These are phyloP conservation scores for Xanthoparmelia taractica DNA, from an alignment of 495 filamentous ascomycete species.

Conservation along the genomic window DNA sequence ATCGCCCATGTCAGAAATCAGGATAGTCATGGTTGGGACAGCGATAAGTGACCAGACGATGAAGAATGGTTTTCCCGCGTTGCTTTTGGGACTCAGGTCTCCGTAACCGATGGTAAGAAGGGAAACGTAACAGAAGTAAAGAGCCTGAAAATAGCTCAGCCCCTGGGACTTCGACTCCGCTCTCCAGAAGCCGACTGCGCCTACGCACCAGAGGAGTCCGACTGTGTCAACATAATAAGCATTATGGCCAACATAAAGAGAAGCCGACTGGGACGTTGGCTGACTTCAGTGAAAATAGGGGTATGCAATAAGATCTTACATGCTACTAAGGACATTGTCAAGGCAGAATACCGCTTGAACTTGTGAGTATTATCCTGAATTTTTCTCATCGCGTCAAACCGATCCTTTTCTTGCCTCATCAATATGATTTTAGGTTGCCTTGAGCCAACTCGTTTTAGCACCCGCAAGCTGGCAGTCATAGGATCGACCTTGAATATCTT, in stretches of 20 bases:
- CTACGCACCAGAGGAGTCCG: constrained; percentile 66
- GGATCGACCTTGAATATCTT: constrained; percentile 7
- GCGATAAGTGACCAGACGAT: constrained; percentile 73
- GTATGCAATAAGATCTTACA: constrained; percentile 38
- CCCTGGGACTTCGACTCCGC: constrained; percentile 46
- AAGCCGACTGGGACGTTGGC: background rate
- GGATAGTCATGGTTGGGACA: constrained; percentile 60
- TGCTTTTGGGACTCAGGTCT: constrained; percentile 64
- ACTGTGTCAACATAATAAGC: constrained; percentile 20
- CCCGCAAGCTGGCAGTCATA: constrained; percentile 9
- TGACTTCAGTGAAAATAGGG: constrained; percentile 26
- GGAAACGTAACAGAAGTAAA: constrained; percentile 79
- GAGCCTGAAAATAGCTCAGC: constrained; percentile 66
- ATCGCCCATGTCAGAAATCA: constrained; percentile 57
- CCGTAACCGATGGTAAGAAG: constrained; percentile 89
- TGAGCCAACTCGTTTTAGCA: constrained; percentile 15
- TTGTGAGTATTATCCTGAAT: constrained; percentile 58
- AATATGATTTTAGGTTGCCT: constrained; percentile 30
- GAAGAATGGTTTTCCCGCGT: constrained; percentile 74
- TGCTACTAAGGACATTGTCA: constrained; percentile 57
- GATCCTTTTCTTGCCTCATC: constrained; percentile 53
- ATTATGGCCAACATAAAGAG: background rate
- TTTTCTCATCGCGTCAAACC: constrained; percentile 74
- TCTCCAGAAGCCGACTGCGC: constrained; percentile 66
- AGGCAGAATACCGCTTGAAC: constrained; percentile 61